Base-by-base conservation (phyloP, 805 yeast species). In the Cyberlindnera amylophila region DNA sequence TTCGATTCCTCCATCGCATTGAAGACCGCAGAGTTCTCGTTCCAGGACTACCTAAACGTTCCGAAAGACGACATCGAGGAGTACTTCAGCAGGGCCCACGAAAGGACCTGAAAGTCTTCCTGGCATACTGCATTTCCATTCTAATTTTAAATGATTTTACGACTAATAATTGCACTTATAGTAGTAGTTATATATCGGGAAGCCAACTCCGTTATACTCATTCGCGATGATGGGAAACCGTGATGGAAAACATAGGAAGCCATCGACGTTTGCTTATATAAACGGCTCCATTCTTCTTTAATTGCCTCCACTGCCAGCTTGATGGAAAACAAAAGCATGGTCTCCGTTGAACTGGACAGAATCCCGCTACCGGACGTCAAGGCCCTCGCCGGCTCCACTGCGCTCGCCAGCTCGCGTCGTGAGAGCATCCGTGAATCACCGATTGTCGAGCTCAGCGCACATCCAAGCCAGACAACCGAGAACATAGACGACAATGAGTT, bases 401-500 rank as follows among this genome's bases (percentile, higher is more conserved):
- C 30, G 12, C 8, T 27, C 30, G 8, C 30, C n/a, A 5, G n/a
- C 30, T 27, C 30, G 12, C 24, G 24, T 21, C 31, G n/a, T n/a
- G n/a, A 28, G n/a, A 12, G 7, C n/a, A 21, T 12, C n/a, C 24
- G 24, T 18, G 28, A 21, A 6, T 21, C 36, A 10, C 16, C 14
- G 8, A 17, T 18, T 6, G 34, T 23, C 6, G 21, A 34, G 9
- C 23, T 19, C 30, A 30, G 21, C 16, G 38, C 26, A 23, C 34
- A 34, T 21, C 35, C 43, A 3, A 10, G 15, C n/a, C n/a, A 10
- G 24, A n/a, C 7, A 26, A 18, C 13, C 10, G 42, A 33, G 27
- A 28, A 16, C 16, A 12, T 9, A n/a, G n/a, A n/a, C 9, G 46
- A 39, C 1, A 45, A 46, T 24, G 59, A 55, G 13, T 65, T 57